A percentile compares a stretch with the other conserved stretches of the same genome.
phyloP scores from a whole-genome alignment of 2,329 filamentous ascomycete species.

The Penicillium sp. region DNA sequence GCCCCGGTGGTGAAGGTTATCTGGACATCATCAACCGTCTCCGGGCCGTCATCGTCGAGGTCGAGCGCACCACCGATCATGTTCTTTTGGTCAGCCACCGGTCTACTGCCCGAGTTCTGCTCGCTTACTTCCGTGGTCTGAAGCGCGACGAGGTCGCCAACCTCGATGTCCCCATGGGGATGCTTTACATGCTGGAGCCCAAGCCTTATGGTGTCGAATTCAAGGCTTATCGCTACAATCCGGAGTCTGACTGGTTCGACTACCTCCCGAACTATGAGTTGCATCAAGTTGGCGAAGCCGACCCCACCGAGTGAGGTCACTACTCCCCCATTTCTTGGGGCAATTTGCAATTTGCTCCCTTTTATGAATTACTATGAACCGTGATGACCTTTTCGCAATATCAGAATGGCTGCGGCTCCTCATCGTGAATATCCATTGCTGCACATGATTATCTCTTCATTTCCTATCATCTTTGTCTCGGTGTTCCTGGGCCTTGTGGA shows the following conservation, averaged over 20 bases:
- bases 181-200: constrained; percentile 91
- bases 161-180: constrained; percentile 86
- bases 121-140: constrained; percentile 94
- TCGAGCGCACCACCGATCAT: constrained; percentile 95
- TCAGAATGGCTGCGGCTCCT: background rate
- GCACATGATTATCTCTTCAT: background rate
- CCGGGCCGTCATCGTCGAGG: constrained; percentile 90
- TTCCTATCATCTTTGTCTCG: background rate
- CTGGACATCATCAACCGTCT: constrained; percentile 94
- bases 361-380: constrained; percentile 16
- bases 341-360: background rate
- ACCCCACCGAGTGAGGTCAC: background rate
- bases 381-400: constrained; percentile 10
- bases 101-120: constrained; percentile 82
- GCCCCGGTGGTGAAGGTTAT: constrained; percentile 92
- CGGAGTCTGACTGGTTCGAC: constrained; percentile 72
- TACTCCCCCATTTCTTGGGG: background rate
- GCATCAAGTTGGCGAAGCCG: constrained; percentile 37
- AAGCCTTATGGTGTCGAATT: constrained; percentile 98
- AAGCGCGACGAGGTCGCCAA: constrained; percentile 88
- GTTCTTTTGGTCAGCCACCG: constrained; percentile 88
- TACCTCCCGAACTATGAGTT: constrained; percentile 80
- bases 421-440: constrained; percentile 2
- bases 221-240: constrained; percentile 88
- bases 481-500: background rate